Conservation (phyloP, 257 asterid species). For the Capsicum pubescens region DNA sequence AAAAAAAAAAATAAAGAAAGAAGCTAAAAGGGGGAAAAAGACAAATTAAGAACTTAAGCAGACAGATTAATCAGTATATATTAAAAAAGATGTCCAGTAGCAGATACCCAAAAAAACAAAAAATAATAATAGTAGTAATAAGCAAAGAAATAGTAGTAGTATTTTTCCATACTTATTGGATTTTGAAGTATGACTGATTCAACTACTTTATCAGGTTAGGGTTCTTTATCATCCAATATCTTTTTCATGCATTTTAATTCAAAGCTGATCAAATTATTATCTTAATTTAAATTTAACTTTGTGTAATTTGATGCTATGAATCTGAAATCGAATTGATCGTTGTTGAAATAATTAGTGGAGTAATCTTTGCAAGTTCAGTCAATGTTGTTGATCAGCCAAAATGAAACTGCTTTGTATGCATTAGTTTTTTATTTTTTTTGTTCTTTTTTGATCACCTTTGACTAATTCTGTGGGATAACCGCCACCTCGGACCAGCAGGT, state of each 20-base stretch:
- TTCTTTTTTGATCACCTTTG: no score
- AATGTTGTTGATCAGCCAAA: neutral
- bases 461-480: no score
- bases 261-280: neutral
- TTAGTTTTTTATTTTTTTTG: no score
- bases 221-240: neutral
- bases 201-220: slow-evolving; percentile 17
- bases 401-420: neutral
- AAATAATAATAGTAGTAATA: no score
- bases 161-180: neutral
- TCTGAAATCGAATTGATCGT: neutral
- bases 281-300: neutral
- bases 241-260: slow-evolving; percentile 14
- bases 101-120: no score
- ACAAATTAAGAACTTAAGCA: no score
- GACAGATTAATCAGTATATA: no score
- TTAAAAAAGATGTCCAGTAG: no score
- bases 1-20: no score
- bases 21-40: no score
- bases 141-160: neutral
- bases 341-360: neutral
- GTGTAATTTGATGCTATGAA: neutral
- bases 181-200: slow-evolving; percentile 4
- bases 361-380: no score
- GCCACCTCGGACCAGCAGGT: no score